Evolutionary conservation across 768 basidiomycete genomes (phyloP).

Genomic region (Podaxis sp.): DNA sequence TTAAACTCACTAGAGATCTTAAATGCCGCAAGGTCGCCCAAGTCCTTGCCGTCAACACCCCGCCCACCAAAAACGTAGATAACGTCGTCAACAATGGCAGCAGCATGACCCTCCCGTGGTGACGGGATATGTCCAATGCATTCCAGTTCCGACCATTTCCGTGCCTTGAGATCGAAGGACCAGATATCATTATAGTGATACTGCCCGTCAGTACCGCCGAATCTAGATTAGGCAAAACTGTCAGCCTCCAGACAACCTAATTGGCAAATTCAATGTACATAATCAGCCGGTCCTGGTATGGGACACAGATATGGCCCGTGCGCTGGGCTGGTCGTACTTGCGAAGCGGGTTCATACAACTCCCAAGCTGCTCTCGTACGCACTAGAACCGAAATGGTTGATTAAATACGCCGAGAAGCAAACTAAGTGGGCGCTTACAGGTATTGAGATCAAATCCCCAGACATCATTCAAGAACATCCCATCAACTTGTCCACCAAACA

Average conservation of each 20-base stretch:
- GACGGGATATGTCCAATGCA: slow-evolving; percentile 98
- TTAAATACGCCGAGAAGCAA: not conserved
- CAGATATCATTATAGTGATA: slow-evolving; percentile 99
- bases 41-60: slow-evolving; percentile 95
- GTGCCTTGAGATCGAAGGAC: slow-evolving; percentile 82
- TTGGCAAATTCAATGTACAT: slow-evolving; percentile 51
- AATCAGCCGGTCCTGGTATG: slow-evolving; percentile 79
- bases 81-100: slow-evolving; percentile 94
- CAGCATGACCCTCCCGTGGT: slow-evolving; percentile 94
- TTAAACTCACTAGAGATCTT: slow-evolving; percentile 86
- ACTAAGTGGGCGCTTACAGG: slow-evolving; percentile 55
- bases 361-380: slow-evolving; percentile 83
- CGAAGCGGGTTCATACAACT: slow-evolving; percentile 63
- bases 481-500: slow-evolving; percentile 96
- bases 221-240: slow-evolving; percentile 44
- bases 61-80: slow-evolving; percentile 97
- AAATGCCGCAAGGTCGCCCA: slow-evolving; percentile 94
- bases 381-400: slow-evolving; percentile 45
- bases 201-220: slow-evolving; percentile 97
- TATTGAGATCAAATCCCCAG: slow-evolving; percentile 95
- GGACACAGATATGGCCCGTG: slow-evolving; percentile 90
- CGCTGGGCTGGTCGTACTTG: slow-evolving; percentile 73
- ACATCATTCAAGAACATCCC: slow-evolving; percentile 93
- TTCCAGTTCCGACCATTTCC: slow-evolving; percentile 86
- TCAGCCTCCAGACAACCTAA: slow-evolving; percentile 13